Evolutionary conservation across 208 protist genomes (phyloP).

Genomic region (Zelonia costaricensis): DNA sequence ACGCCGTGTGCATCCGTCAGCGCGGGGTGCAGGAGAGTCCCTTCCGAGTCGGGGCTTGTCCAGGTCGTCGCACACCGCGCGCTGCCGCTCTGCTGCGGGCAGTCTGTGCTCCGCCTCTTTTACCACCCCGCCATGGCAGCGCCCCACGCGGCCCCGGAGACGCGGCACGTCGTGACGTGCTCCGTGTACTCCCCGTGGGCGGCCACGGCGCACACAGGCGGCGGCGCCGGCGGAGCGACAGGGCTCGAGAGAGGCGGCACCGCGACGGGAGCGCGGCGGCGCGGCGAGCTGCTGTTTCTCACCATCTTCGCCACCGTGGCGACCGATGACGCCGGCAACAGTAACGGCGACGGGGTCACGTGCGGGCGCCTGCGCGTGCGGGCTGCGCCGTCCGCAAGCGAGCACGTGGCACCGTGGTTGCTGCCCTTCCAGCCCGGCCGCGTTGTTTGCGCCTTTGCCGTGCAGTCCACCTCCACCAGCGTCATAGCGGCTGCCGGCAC

Average conservation of each 20-base stretch:
- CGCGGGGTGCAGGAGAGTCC: not conserved
- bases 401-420: slow-evolving; percentile 50
- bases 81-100: slow-evolving; percentile 25
- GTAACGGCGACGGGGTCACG: not conserved
- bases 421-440: slow-evolving; percentile 23
- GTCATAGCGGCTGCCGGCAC: slow-evolving; percentile 59
- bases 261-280: slow-evolving; percentile 1
- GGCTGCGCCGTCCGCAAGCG: slow-evolving; percentile 1
- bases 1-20: slow-evolving; percentile 6
- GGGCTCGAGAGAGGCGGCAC: too few relatives aligned
- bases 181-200: slow-evolving; percentile 14
- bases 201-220: not conserved
- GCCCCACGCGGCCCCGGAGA: not conserved
- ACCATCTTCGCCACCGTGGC: not conserved
- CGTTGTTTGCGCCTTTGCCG: slow-evolving; percentile 55
- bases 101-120: slow-evolving; percentile 38
- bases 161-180: slow-evolving; percentile 25
- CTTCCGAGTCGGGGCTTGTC: slow-evolving; percentile 7
- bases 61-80: slow-evolving; percentile 30
- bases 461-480: slow-evolving; percentile 33
- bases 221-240: not conserved
- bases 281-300: slow-evolving; percentile 18
- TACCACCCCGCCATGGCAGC: slow-evolving; percentile 13
- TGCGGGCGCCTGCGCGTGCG: not conserved
- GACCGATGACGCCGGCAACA: not conserved